Base-by-base conservation (phyloP, 2,329 filamentous ascomycete genomes). In the Claviceps purpurea region DNA sequence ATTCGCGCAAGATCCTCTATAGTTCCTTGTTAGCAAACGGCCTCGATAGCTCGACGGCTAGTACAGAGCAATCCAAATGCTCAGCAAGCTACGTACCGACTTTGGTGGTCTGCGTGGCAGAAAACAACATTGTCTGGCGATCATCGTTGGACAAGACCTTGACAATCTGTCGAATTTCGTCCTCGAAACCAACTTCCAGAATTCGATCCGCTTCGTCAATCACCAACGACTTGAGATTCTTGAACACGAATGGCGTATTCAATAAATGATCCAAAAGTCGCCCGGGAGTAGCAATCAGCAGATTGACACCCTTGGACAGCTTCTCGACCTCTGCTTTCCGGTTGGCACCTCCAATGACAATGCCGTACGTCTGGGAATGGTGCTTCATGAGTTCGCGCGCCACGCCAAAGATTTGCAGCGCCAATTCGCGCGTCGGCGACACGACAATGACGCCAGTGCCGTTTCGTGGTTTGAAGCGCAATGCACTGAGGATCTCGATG, bases 201-300 rank as follows among this genome's bases (percentile, higher is more conserved):
- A 98, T 96, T 47, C 93, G 84, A 66, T 98, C 93, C 18, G 93
- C 93, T 71, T 98, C 93, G 62, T 98, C 93, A 59, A 97, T 96
- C 59, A 98, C 81, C 39, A 98, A 76, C 1, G 89, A 87, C 68
- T 90, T 89, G 60, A 95, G 71, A 68, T 96, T 95, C 76, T 95
- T 95, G 78, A 88, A 95, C 42, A 83, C 74, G 58, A 97, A 97
- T 20, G 85, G 85, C 0, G 93, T 97, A 66, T 91, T 95, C 67
- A 93, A 87, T 43, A 98, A 75, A 65, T 98, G 91, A 72, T 98
- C 93, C 18, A 98, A 80, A 52, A 98, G 76, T 52, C 93, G 81
- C 20, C 93, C 93, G 1, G 93, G 91, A 0, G 93, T 98, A 5
- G 91, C 91, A 59, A 98, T 93, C 43, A 98, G 71, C 38, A 98